Evolutionary conservation across 768 basidiomycete genomes (phyloP), one percentile per base, ranked within the genome.

Genomic region (Amanita pseudoporphyria): DNA sequence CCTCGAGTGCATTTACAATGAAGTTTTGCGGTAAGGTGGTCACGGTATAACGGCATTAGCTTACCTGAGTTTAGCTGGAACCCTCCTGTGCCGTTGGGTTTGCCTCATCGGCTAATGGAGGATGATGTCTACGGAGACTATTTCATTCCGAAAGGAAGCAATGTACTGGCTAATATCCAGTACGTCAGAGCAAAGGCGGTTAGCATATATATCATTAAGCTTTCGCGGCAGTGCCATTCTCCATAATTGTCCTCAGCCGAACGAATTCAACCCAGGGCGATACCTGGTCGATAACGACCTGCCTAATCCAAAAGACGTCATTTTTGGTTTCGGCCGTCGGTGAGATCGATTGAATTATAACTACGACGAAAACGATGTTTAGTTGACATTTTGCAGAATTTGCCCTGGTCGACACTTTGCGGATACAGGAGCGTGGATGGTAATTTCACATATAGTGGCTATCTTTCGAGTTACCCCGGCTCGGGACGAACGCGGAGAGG

Each of bases 261-360:
- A 71, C 9, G 55, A 47, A 32, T 81, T 80, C 60, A 60, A 58
- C 18, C 79, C 79, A 3, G 73, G 78, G 37, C 69, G 79, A 46
- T 76, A 73, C 58, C 51, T 71, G 43, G 64, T 69, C 7, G 64
- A 68, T 41, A 57, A 62, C 16, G 54, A 60, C 35, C 61, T 70
- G 30, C 65, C 66, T 16, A 71, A 78, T 59, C 76, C 78, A 28
- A 63, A 69, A 28, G 69, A 71, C 31, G 57, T 76, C 32, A 67
- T 77, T 16, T 81, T 79, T 55, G 79, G 78, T 6, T 81, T 81
- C 61, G 79, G 79, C 26, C 67, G 78, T 48, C 65, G 76, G 74
- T 75, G 51, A 60, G 64, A 47, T 22, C 40, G 32, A 5, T 13
- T 45, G 16, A 31, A 31, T 18, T 6, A 37, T 36, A 33, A 19